phyloP scores from a whole-genome alignment of 2,329 filamentous ascomycete genomes.

The Coniochaeta sp. region DNA sequence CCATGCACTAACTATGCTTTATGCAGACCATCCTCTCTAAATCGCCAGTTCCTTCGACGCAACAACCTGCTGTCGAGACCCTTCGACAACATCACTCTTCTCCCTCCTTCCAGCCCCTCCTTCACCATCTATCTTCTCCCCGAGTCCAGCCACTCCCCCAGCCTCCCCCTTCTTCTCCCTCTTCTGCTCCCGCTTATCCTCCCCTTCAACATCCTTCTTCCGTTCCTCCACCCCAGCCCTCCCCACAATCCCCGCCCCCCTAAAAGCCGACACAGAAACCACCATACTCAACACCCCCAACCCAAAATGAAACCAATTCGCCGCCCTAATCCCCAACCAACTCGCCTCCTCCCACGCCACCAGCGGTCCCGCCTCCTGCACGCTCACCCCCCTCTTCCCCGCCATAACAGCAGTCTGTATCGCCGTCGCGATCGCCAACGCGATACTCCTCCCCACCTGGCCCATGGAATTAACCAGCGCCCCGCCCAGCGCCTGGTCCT shows the following conservation, averaged over 20 bases:
- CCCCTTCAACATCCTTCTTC: too few species aligned
- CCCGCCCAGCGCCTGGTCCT: slow-evolving; percentile 62
- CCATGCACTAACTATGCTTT: too few species aligned
- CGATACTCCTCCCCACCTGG: slow-evolving; percentile 58
- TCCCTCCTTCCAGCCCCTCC: too few species aligned
- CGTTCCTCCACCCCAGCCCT: slow-evolving; percentile 25
- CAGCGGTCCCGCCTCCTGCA: slow-evolving; percentile 36
- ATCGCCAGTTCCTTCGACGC: not conserved
- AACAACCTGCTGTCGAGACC: too few species aligned
- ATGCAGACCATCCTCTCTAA: not conserved
- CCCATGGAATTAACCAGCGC: slow-evolving; percentile 61
- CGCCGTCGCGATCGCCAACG: slow-evolving; percentile 57
- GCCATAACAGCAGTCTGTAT: slow-evolving; percentile 58
- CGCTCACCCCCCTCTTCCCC: slow-evolving; percentile 31
- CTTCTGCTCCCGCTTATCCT: too few species aligned
- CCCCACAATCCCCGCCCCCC: slow-evolving; percentile 46
- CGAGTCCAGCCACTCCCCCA: too few species aligned
- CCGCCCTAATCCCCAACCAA: slow-evolving; percentile 40
- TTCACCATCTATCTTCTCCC: too few species aligned
- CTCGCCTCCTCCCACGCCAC: slow-evolving; percentile 36
- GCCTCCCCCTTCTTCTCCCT: too few species aligned
- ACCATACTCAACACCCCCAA: slow-evolving; percentile 34
- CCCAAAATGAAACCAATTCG: slow-evolving; percentile 45
- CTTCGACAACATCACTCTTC: not conserved
- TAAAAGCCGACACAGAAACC: slow-evolving; percentile 40